Evolutionary conservation across 768 basidiomycete genomes (phyloP), one percentile per base, ranked within the genome.

Genomic region (Leccinum rimulosum): DNA sequence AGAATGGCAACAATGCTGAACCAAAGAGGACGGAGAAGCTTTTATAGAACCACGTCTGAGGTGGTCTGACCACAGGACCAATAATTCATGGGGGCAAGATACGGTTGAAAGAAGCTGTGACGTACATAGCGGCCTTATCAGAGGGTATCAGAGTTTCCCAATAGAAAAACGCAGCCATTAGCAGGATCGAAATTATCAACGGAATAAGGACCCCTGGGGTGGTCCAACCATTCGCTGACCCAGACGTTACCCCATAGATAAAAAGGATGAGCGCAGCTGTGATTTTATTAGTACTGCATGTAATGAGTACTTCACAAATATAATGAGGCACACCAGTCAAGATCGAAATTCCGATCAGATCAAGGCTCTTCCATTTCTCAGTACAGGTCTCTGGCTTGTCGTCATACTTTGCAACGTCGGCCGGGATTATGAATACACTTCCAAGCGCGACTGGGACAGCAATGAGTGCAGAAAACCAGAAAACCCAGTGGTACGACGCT

Each of bases 181-280:
- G 60, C 9, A 77, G 35, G 58, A 82, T 65, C 5, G 83, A 79
- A 35, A 84, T 62, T 10, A 82, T 66, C 40, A 86, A 70, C 0
- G 81, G 78, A 4, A 70, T 73, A 52, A 85, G 67, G 56, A 84
- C 80, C 17, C 68, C 61, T 5, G 80, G 75, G 1, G 75, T 67
- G 5, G 65, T 67, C 85, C 85, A 86, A 22, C 84, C 82, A 52
- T 67, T 68, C 17, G 75, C 74, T 7, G 84, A 77, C 25, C 80
- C 82, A 33, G 76, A 74, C 0, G 77, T 80, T n/a, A 79, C 65
- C 2, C 78, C 74, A 50, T 78, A 79, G 3, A 79, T 74, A 55
- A 79, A 76, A 31, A 79, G 61, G 51, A 78, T 67, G 55, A 78
- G 58, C 25, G 76, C 69, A 28, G 62, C 77, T 78, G 4, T 27